Conservation (phyloP, 164 flowering plant species). For the Cinnamomum micranthum region DNA sequence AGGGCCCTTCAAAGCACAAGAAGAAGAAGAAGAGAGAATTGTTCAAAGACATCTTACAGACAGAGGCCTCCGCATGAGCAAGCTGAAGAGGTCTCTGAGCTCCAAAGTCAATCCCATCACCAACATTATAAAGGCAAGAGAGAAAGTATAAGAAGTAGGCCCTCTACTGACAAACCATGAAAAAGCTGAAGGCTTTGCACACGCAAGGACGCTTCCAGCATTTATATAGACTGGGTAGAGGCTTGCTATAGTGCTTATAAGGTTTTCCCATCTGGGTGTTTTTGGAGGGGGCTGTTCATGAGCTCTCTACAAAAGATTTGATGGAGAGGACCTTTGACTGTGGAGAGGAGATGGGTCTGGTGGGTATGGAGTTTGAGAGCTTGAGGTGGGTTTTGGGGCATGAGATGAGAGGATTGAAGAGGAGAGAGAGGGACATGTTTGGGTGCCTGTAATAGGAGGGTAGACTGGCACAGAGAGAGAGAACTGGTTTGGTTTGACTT, state of each 20-base stretch:
- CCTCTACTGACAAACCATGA: conserved; percentile 62
- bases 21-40: too few relatives aligned
- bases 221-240: conserved; percentile 75
- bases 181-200: conserved; percentile 58
- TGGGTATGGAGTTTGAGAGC: conserved; percentile 14
- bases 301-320: conserved; percentile 14
- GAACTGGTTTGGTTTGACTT: too few relatives aligned
- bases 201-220: conserved; percentile 62
- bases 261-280: conserved; percentile 47
- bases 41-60: conserved; percentile 68
- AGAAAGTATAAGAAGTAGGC: conserved; percentile 58
- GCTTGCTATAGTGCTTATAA: conserved; percentile 52
- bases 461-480: not conserved
- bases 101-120: conserved; percentile 79
- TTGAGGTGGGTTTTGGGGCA: conserved; percentile 12
- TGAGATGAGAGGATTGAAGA: conserved; percentile 7
- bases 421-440: conserved; percentile 20
- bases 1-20: too few relatives aligned
- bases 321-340: conserved; percentile 6
- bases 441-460: not conserved
- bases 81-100: conserved; percentile 46
- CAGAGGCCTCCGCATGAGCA: conserved; percentile 58
- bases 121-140: conserved; percentile 76
- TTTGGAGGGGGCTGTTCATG: conserved; percentile 16
- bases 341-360: conserved; percentile 4